phyloP scores from a whole-genome alignment of 2,329 filamentous ascomycete species.

The Fusarium phyllophilum region DNA sequence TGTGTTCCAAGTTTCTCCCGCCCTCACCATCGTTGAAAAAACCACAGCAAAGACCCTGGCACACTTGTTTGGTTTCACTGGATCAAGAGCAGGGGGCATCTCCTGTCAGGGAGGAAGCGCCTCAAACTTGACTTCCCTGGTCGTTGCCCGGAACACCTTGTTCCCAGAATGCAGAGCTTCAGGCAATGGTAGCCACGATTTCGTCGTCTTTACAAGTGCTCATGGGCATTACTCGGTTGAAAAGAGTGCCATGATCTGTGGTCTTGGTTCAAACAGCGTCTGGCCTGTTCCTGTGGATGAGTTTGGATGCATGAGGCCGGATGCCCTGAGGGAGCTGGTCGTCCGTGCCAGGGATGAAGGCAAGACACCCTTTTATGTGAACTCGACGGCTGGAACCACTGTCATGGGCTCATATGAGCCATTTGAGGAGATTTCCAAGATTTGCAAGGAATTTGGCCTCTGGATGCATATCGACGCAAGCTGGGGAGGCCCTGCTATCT shows the following conservation, averaged over 20 bases:
- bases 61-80: constrained; percentile 77
- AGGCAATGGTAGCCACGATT: constrained; percentile 73
- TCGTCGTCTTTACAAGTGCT: constrained; percentile 86
- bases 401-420: constrained; percentile 91
- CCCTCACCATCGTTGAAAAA: constrained; percentile 88
- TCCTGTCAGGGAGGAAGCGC: constrained; percentile 84
- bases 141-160: constrained; percentile 87
- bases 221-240: constrained; percentile 96
- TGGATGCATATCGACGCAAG: constrained; percentile 95
- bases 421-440: constrained; percentile 72
- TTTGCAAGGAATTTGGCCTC: constrained; percentile 77
- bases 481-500: constrained; percentile 89
- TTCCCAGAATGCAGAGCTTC: constrained; percentile 80
- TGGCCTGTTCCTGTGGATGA: constrained; percentile 79
- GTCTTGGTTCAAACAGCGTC: constrained; percentile 80
- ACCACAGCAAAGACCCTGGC: constrained; percentile 79
- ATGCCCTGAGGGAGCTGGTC: constrained; percentile 72
- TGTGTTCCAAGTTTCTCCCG: constrained; percentile 93
- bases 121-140: constrained; percentile 85
- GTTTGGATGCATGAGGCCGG: constrained; percentile 75
- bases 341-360: constrained; percentile 70
- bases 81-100: constrained; percentile 77
- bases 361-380: constrained; percentile 91
- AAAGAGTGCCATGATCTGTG: constrained; percentile 92
- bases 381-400: constrained; percentile 94